Evolutionary conservation across 306 rosid species (phyloP), one percentile per base, ranked within the genome.

Genomic region (Rosa lucieae): DNA sequence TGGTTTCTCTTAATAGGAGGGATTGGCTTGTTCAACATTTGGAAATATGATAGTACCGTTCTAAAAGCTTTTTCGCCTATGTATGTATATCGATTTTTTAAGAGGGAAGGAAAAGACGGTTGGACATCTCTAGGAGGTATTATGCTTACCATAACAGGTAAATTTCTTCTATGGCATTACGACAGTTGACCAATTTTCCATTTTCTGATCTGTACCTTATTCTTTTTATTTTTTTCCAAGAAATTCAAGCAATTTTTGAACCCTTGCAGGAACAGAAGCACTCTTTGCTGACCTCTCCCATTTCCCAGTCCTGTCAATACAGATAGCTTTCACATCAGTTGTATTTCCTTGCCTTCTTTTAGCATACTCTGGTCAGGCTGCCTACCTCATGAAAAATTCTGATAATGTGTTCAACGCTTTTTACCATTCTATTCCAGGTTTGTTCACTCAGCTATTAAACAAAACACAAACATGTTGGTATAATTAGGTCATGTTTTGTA

Each of bases 61-160:
- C 86, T 95, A 63, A 92, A 83, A 86, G 99, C 99, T 18, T 89
- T 95, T 83, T 88, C 92, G 52, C 98, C 98, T 17, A 82, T 92
- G 39, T 88, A 89, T 82, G 85, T 92, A 73, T 85, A 82, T 82
- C 93, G 81, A 32, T 95, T 91, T 86, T 89, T 91, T 68, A 89
- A 37, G 84, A 87, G 87, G 85, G 85, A 93, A 26, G 92, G 95
- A 78, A 86, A 75, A 84, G 83, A 78, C 39, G 90, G 92, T 48
- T 95, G 95, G 95, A 92, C 90, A 79, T 95, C 99, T 55, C 99
- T 95, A 23, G 97, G 99, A 37, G 99, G 99, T 56, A 85, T 95
- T 69, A 79, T 95, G 94, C 97, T 95, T 73, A 86, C 94, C 82
- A 92, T 95, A 85, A 91, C 99, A 70, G 99, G 99, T 95, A 73